Evolutionary conservation across 306 rosid species (phyloP), one percentile per base, ranked within the genome.

Genomic region (Senna siamea): DNA sequence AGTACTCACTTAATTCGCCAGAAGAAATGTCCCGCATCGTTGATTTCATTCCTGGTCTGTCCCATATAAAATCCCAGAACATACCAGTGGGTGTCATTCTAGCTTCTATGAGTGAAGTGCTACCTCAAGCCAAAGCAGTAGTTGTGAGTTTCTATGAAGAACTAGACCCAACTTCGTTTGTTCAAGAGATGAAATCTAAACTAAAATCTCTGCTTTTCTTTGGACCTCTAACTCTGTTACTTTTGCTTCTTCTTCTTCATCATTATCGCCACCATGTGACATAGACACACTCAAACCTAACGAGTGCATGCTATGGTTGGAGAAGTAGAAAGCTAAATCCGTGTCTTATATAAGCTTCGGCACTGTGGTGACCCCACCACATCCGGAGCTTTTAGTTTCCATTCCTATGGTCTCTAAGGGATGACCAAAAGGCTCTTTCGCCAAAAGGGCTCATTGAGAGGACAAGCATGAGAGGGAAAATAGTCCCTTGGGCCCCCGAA

Each of bases 401-500:
- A 15, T 76, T 68, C 58, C 54, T 76, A 1, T 76, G 69, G 75
- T 57, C 75, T 14, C 69, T 68, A 2, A 76, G 9, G 35, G 80
- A 76, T 26, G 7, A 52, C 15, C 22, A 15, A 0, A 34, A 15
- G 34, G 14, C 22, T 8, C 0, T 47, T 58, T 19, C 68, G 54
- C 75, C 80, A 58, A 11, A n/a, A 0, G 75, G 80, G 32, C 67
- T 76, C 57, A 6, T 57, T 5, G 63, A 77, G 71, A 60, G 76
- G 48, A 77, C 76, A 11, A 38, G 8, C 18, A 48, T 2, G 54
- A 48, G 13, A 15, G 81, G 81, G 30, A 77, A 69, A 26, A 0
- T 77, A 6, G 73, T 76, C 53, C 7, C 76, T 0, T 86, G 90
- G 88, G 77, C 77, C 13, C 84, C 85, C 0, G 83, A 83, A 6